Evolutionary conservation across 139 green algal species (phyloP).

Genomic region (Asterochloris sp.): DNA sequence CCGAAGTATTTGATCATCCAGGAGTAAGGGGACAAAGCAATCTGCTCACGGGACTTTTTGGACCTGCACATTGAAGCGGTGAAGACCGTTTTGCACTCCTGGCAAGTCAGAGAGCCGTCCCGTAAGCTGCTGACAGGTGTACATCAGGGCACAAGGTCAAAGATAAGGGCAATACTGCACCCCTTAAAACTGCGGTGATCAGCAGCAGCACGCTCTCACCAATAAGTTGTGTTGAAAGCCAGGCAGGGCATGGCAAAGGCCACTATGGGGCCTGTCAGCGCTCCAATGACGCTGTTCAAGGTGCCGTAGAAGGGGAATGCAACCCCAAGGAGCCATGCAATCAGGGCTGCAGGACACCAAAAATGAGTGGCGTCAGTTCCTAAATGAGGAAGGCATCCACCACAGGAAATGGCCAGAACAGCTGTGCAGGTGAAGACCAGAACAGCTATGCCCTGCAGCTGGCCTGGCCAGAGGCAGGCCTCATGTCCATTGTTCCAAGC

Average conservation of each 20-base stretch:
- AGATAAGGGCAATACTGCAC: too few species aligned
- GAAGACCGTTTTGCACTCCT: too few species aligned
- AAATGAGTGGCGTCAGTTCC: neutral
- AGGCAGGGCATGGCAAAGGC: slow-evolving; percentile 12
- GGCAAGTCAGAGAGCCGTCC: too few species aligned
- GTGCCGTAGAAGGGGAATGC: slow-evolving; percentile 6
- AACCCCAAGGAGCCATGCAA: neutral
- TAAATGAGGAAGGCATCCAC: neutral
- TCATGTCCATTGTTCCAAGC: too few species aligned
- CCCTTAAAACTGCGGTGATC: too few species aligned
- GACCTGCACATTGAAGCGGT: too few species aligned
- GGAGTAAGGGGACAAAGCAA: too few species aligned
- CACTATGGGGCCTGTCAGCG: neutral
- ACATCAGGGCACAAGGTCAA: too few species aligned
- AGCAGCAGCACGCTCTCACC: neutral
- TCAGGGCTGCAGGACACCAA: neutral
- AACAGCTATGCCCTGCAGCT: neutral
- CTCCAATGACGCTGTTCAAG: slow-evolving; percentile 12
- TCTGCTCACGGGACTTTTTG: too few species aligned
- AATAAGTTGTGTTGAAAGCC: slow-evolving; percentile 3
- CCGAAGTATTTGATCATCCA: too few species aligned
- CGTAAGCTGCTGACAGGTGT: too few species aligned
- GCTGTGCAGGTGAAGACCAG: neutral
- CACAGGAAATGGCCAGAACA: neutral
- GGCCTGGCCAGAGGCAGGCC: neutral